Base-by-base conservation (phyloP, 805 yeast species). In the Kuraishia ogatae region DNA sequence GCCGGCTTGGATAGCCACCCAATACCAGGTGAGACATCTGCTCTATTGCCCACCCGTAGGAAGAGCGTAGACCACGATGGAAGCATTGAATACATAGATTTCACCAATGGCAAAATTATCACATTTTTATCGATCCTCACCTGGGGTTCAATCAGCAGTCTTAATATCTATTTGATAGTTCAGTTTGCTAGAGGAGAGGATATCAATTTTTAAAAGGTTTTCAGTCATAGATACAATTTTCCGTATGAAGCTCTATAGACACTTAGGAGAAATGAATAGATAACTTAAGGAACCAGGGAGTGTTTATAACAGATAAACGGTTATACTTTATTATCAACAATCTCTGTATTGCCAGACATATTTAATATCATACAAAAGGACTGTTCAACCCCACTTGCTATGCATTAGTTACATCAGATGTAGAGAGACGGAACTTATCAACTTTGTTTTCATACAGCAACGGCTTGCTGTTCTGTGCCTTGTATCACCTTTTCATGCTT, bases 91-190 rank as follows among this genome's bases (percentile, higher is more conserved):
- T 74, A 68, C 55, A 73, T 74, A 52, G 79, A 81, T 64, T 81
- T 82, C 79, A 72, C 87, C 2, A 91, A 91, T 64, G 80, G 79
- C 50, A 78, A 84, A 81, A 53, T 79, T 13, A 78, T 83, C 35
- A 78, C 85, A 0, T 58, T 71, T 1, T 51, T 81, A 2, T 88
- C 84, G 0, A 62, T 77, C 2, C 28, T 74, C 2, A 75, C 91
- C 3, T 91, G 97, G 96, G 59, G 84, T 1, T 84, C 87, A 58
- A 80, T 92, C 46, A 70, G 86, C 0, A 76, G 80, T n/a, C 73
- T 89, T 64, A 92, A 91, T 65, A 75, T 86, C 20, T 91, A 87
- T 53, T 55, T 71, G 48, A 65, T 70, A 11, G 51, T 64, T 6
- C 70, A 67, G 54, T 67, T 64, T 59, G 29, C 63, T 1, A 60